Evolutionary conservation across 2,329 filamentous ascomycete genomes (phyloP), one percentile per base, ranked within the genome.

Genomic region (Fusarium heterosporum): DNA sequence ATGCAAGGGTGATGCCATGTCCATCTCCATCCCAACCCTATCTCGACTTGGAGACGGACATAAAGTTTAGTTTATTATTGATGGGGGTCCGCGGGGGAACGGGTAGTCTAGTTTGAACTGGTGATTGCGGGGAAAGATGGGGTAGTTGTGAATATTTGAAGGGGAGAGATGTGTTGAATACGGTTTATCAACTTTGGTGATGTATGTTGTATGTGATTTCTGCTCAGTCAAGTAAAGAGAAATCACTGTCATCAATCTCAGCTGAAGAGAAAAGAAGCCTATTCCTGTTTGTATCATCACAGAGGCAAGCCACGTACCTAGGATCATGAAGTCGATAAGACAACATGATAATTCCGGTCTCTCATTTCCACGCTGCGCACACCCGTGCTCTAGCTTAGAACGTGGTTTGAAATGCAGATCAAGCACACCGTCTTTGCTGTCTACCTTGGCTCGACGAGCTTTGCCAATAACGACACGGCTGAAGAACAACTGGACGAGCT

Each of bases 71-170:
- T 22, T 59, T 19, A n/a, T n/a, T 19, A 43, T 14, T 12, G 6
- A 22, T 22, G 22, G 22, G 22, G 22, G 22, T 4, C 6, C 60
- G 70, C 55, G 70, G 70, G 70, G 70, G 51, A 59, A 61, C 50
- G 65, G 66, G 66, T 67, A 60, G 59, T 58, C 49, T 47, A 47
- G 36, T 41, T 28, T 45, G 42, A 39, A 42, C 22, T 41, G 22
- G 32, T 28, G 62, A 57, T 34, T 72, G 70, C 56, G 70, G 70
- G 70, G 70, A 66, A 67, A 59, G 52, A 68, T 66, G 61, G 64
- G 69, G 61, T 61, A 66, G 64, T 36, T 17, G 12, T 39, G 32
- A 29, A 25, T 34, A 10, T 40, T 32, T 32, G 29, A 13, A n/a
- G 28, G 19, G 34, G 40, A 45, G n/a, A 19, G 25, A 57, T 25